Percentiles rank a stretch among this genome's conserved stretches.
phyloP scores from a whole-genome alignment of 192 early-diverging fungal genomes.

The Podila epicladia region DNA sequence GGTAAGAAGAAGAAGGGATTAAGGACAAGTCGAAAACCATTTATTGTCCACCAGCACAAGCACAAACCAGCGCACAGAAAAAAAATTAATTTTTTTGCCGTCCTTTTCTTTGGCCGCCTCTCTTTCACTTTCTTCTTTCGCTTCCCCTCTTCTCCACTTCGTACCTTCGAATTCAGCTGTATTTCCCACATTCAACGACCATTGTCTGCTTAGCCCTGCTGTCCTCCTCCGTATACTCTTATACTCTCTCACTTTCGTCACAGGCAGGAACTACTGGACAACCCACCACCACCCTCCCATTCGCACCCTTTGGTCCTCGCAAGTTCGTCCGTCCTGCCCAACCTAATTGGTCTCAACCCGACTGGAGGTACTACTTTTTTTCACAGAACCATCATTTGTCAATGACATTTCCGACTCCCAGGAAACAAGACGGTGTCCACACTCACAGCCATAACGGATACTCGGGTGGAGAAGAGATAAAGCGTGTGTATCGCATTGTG shows the following conservation, averaged over 20 bases:
- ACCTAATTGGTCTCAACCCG: background rate
- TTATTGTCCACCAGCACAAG: too few relatives aligned
- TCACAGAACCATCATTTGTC: background rate
- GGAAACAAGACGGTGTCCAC: too few relatives aligned
- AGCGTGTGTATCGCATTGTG: too few relatives aligned
- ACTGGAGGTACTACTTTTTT: background rate
- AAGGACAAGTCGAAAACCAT: too few relatives aligned
- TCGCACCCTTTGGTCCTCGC: background rate
- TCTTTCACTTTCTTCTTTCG: conserved; percentile 10
- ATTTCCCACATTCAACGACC: background rate
- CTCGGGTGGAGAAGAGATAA: too few relatives aligned
- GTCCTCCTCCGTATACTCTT: conserved; percentile 1
- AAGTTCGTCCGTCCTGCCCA: conserved; percentile 1
- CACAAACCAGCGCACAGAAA: too few relatives aligned
- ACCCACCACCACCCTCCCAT: background rate
- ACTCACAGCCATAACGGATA: too few relatives aligned
- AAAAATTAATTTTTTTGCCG: background rate
- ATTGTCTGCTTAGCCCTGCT: too few relatives aligned
- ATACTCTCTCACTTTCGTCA: background rate
- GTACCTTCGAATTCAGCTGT: background rate
- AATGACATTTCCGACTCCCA: too few relatives aligned
- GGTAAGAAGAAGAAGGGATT: background rate
- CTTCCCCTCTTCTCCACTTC: background rate
- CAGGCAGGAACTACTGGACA: too few relatives aligned
- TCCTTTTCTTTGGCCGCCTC: conserved; percentile 7